Evolutionary conservation across 306 rosid genomes (phyloP), one percentile per base, ranked within the genome.

Genomic region (Corylus heterophylla): DNA sequence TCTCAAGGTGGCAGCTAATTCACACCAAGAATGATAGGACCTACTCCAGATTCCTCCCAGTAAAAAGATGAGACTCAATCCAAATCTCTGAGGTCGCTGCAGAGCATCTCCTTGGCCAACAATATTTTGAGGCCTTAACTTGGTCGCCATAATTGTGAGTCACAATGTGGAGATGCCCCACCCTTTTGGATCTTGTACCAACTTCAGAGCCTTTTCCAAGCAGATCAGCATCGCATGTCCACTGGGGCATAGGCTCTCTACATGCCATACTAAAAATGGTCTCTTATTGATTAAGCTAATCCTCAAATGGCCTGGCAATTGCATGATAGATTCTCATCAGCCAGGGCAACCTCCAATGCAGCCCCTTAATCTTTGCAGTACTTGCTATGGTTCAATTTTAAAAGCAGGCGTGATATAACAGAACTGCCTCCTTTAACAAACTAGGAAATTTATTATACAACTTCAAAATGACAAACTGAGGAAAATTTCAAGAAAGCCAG

Each of bases 401-500:
- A 81, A 78, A 7, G 4, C 35, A 29, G 31, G 69, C 18, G 12
- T 5, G 4, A 42, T 4, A 52, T 8, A 74, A 39, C 6, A 20
- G 16, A 59, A 75, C 12, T 0, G 18, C 17, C 42, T 10, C 72
- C 51, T 67, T 67, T 18, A 44, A 64, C 13, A 78, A 55, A 71
- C 69, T 12, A 47, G 56, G 68, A 73, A 73, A n/a, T 56, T 84
- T 71, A 64, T n/a, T 64, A 17, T 59, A 76, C 56, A 52, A 54
- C 39, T 52, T 50, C 54, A 82, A 66, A 35, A 64, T 69, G 76
- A 85, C 47, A 85, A 52, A 44, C 42, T 70, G 71, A 54, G 56
- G 31, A 27, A 66, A 82, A n/a, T 37, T 76, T 45, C 69, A 68
- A 55, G 76, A 45, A 84, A 77, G 73, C 81, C 61, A 80, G 52